Conservation (phyloP, 2,329 filamentous ascomycete genomes). For the Parastagonospora avenae region DNA sequence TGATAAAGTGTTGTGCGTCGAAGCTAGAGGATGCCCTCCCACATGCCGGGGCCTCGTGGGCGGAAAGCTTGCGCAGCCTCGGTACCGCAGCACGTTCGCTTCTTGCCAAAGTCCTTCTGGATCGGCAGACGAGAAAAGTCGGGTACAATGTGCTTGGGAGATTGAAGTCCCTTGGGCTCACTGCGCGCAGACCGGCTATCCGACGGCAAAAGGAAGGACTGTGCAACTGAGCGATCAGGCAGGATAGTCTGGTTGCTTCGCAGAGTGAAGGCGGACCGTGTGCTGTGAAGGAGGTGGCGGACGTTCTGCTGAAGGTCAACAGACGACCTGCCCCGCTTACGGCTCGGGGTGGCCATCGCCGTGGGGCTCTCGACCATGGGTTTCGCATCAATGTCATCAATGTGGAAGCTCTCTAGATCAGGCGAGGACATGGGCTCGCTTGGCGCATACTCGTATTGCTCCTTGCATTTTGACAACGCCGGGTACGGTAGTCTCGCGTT, state of each 20-base stretch:
- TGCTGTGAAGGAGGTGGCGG: constrained; percentile 61
- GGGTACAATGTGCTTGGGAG: constrained; percentile 46
- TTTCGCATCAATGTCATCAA: constrained; percentile 46
- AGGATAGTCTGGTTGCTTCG: constrained; percentile 39
- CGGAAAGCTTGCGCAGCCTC: constrained; percentile 60
- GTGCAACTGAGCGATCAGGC: constrained; percentile 43
- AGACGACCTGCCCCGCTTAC: constrained; percentile 67
- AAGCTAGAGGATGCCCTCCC: constrained; percentile 63
- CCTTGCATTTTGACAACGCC: constrained; percentile 44
- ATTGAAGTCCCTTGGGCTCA: constrained; percentile 46
- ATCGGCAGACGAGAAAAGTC: constrained; percentile 51
- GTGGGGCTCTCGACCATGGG: constrained; percentile 35
- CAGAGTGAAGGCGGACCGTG: constrained; percentile 48
- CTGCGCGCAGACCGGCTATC: constrained; percentile 16
- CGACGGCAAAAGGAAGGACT: constrained; percentile 33
- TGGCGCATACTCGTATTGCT: constrained; percentile 40
- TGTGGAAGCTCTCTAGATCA: constrained; percentile 57
- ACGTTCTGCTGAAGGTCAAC: constrained; percentile 71
- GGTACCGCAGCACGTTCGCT: constrained; percentile 70
- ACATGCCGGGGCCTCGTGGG: constrained; percentile 67
- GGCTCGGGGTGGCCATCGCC: constrained; percentile 35
- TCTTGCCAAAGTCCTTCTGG: constrained; percentile 58
- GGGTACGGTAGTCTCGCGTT: constrained; percentile 53
- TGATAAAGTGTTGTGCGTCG: constrained; percentile 7
- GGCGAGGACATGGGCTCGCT: constrained; percentile 47